Evolutionary conservation across 495 filamentous ascomycete species (phyloP).

Genomic region (Aspergillus heteromorphus): DNA sequence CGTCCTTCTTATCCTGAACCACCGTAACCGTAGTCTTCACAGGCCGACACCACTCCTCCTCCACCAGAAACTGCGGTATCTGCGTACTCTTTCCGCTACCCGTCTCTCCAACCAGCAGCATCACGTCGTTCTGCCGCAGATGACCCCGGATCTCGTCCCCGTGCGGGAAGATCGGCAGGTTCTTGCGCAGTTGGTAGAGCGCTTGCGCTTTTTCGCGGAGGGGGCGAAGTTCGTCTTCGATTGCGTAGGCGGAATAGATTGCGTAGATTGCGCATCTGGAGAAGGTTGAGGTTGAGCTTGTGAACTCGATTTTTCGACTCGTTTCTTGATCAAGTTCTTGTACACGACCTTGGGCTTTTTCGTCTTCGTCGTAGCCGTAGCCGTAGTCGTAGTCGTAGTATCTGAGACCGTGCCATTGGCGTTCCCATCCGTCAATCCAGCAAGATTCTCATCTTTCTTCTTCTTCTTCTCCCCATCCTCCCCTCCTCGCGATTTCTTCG

Average conservation of each 20-base stretch:
- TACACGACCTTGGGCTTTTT: constrained; percentile 11
- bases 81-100: constrained; percentile 97
- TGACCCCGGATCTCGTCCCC: constrained; percentile 61
- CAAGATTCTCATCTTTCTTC: too few relatives aligned
- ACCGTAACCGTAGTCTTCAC: constrained; percentile 46
- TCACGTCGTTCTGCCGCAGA: constrained; percentile 64
- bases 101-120: constrained; percentile 88
- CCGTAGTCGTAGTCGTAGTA: too few relatives aligned
- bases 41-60: constrained; percentile 72
- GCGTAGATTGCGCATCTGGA: too few relatives aligned
- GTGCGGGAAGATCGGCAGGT: constrained; percentile 76
- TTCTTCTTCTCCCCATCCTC: too few relatives aligned
- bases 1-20: constrained; percentile 31
- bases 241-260: too few relatives aligned
- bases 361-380: neutral
- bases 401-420: neutral
- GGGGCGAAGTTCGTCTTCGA: constrained; percentile 22
- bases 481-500: too few relatives aligned
- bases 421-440: neutral
- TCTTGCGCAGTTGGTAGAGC: constrained; percentile 51
- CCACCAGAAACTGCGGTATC: constrained; percentile 81
- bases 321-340: neutral
- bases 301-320: neutral
- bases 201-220: constrained; percentile 42
- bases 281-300: too few relatives aligned